Base-by-base conservation (phyloP, 148 eudicot species). In the Chenopodium formosanum region DNA sequence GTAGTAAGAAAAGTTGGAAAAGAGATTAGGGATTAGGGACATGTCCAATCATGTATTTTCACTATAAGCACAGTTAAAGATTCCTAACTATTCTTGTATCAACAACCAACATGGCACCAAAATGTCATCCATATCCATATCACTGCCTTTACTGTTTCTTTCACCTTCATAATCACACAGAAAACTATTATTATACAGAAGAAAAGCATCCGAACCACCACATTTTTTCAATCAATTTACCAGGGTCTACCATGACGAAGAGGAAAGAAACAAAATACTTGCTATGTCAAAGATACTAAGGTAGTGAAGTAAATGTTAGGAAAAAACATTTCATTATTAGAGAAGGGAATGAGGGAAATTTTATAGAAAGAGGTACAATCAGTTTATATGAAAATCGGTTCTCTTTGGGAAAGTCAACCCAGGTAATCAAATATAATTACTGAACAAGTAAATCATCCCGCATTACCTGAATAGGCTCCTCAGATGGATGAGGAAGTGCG, bases 401-500 rank as follows among this genome's bases (percentile, higher is more conserved):
- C 50, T 71, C 48, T 40, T 32, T 6, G 10, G 58, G 70, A 80
- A 9, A 60, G 56, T 31, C 66, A 14, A 58, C 31, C 47, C 22
- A n/a, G 70, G 25, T 22, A 69, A 8, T 50, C 53, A 11, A 69
- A 13, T 56, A 4, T 11, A 47, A 69, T n/a, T 25, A 20, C 22
- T 52, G 23, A 1, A 78, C 2, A 13, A 56, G 9, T n/a, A 22
- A 13, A 20, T 29, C 32, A 69, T 69, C 65, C 16, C 46, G 25
- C 22, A 40, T 53, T 88, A 95, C 97, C 83, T 94, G 97, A 77
- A 95, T 89, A 73, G 94, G 91, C 75, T 95, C 98, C 86, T 95
- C 98, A 40, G 97, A 92, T 44, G 98, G 97, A 87, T 95, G 97
- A 73, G 97, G 97, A 80, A 95, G 92, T 19, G 97, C 97, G 70